Evolutionary conservation across 352 stramenopile species (phyloP).

Genomic region (Phytophthora sp.): DNA sequence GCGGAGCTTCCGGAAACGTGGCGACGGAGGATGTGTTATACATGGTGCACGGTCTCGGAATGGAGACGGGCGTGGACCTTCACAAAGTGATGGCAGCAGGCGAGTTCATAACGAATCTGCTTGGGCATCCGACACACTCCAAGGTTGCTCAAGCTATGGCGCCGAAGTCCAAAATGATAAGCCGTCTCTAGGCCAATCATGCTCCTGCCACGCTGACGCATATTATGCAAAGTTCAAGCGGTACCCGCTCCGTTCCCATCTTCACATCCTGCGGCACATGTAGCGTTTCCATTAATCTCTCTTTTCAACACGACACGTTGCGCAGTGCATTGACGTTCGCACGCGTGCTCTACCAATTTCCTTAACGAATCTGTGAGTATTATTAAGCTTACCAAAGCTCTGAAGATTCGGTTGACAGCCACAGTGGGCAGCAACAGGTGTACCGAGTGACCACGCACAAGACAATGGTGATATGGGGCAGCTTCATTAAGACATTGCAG

Average conservation of each 20-base stretch:
- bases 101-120: constrained; percentile 87
- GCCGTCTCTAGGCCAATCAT: constrained; percentile 62
- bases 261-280: no score
- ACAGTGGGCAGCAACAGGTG: no score
- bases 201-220: not conserved
- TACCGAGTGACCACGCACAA: no score
- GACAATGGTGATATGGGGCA: no score
- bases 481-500: no score
- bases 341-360: no score
- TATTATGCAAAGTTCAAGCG: constrained; percentile 7
- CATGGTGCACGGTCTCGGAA: constrained; percentile 96
- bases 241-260: constrained; percentile 10
- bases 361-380: no score
- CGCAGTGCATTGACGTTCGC: no score
- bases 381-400: no score
- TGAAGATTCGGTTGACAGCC: no score
- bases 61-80: constrained; percentile 95
- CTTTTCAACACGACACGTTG: no score
- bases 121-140: constrained; percentile 83
- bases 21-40: constrained; percentile 98
- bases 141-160: constrained; percentile 85
- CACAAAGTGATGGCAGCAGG: constrained; percentile 90
- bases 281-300: no score
- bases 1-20: constrained; percentile 96
- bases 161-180: constrained; percentile 26